Evolutionary conservation across 1,284 basidiomycete genomes (phyloP), one percentile per base, ranked within the genome.

Genomic region (Marasmius sp.): DNA sequence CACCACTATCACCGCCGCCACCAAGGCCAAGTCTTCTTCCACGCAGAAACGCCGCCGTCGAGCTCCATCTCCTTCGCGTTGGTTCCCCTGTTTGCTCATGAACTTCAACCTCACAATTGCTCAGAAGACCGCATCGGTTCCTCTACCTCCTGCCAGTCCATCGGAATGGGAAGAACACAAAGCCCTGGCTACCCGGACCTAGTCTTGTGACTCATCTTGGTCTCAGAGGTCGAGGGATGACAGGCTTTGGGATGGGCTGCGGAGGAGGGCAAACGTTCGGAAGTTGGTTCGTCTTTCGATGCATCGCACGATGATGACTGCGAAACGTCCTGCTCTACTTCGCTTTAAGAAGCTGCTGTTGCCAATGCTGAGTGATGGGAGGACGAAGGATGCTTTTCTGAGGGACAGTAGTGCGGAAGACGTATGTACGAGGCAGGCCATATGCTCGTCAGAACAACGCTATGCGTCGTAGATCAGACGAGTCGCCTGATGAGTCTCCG

Each of bases 1-100:
- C 69, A n/a, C 61, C 1, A 53, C 47, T 54, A 39, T 55, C 52
- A 55, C 27, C 54, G 37, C 58, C 48, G 37, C 6, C 50, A 38
- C 39, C 6, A 34, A n/a, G 18, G 33, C 62, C 36, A 49, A 48
- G 10, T 14, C 55, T 27, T 47, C 20, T 18, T 18, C 68, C 1
- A 58, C 67, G 12, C 41, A 66, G 36, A 89, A 89, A 72, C 86
- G 88, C 60, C 82, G 84, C 9, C 85, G 89, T 39, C 85, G 89
- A 22, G 86, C 87, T 1, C 88, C 88, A 0, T 88, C 89, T 2
- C 88, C 88, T 11, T 82, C 81, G 4, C 79, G 79, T 61, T 91
- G 89, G 89, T 71, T 92, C 45, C 89, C 89, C 0, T 75, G 78
- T 16, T 88, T 86, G 12, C 81, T 92, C 34, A 74, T 74, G 60